Base-by-base conservation (phyloP, 139 green algal genomes). In the Chlorella sorokiniana region DNA sequence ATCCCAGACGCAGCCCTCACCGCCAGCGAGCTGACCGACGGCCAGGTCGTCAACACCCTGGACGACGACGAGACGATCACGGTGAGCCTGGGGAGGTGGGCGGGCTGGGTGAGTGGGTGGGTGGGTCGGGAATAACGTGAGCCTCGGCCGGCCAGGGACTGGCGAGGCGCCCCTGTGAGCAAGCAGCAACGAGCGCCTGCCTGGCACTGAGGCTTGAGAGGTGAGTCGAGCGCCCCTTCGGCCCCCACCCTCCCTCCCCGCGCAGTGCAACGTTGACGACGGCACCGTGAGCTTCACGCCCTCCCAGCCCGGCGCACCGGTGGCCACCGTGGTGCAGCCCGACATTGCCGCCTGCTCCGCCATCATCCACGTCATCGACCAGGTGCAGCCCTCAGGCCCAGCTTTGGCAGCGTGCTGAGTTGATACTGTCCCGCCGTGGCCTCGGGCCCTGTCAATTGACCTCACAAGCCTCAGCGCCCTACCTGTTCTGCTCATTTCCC, bases 31-130 rank as follows among this genome's bases (percentile, higher is more conserved):
- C 63, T 88, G 18, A 88, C 84, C 22, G 71, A 88, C 51, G 84
- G 84, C 44, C 84, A 88, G 70, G 48, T 44, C 22, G 35, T 86
- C 61, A 23, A 33, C 48, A 88, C 85, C 20, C 63, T 81, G 31
- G 65, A 63, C 33, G 37, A 42, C 1, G 56, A 18, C 41, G 59
- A 85, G 25, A 71, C 40, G 2, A 45, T 85, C 31, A 85, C 78
- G 44, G 75, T 83, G 42, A n/a, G 54, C 20, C 22, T 16, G 11
- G 27, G 10, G 4, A 41, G 14, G 1, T 5, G 18, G 67, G 33
- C 20, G 64, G 9, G 10, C 35, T 51, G 35, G 10, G 22, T 71
- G 33, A 20, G 22, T 44, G 18, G 33, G 7, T 71, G 40, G 29
- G 20, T 56, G 14, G 42, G 8, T 31, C n/a, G n/a, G 4, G 14